Conservation (phyloP, 23 red algal genomes). For the Cyanidioschyzon merolae region DNA sequence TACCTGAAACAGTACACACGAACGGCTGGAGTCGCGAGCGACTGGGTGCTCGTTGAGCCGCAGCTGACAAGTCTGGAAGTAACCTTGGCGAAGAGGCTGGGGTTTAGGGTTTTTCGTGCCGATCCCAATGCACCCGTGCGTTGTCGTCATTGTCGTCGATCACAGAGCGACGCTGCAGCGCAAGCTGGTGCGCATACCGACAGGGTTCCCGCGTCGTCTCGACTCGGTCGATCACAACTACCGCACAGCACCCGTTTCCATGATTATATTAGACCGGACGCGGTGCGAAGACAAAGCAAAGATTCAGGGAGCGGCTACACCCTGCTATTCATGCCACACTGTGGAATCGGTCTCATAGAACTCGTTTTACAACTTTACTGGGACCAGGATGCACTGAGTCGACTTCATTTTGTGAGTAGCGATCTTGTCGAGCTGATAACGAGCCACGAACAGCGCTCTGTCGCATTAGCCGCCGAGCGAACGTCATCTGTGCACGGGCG, state of each 20-base stretch:
- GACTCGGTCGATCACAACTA: background rate
- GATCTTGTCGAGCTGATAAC: background rate
- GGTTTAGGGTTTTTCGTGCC: background rate
- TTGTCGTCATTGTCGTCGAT: background rate
- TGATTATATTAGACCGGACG: background rate
- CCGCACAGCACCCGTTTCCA: background rate
- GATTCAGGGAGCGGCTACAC: background rate
- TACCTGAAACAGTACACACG: background rate
- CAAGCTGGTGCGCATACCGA: too few species aligned
- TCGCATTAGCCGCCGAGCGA: too few species aligned
- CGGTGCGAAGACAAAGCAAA: background rate
- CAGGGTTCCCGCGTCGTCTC: too few species aligned
- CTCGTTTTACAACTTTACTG: background rate
- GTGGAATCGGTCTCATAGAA: background rate
- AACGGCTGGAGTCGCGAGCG: background rate
- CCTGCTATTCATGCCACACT: slow-evolving; percentile 10
- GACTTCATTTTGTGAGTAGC: background rate
- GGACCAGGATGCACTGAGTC: background rate
- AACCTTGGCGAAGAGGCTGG: background rate
- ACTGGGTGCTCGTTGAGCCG: background rate
- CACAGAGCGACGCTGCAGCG: too few species aligned
- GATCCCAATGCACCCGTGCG: background rate
- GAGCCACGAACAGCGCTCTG: too few species aligned
- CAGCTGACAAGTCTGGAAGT: background rate
- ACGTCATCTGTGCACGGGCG: too few species aligned